Conservation (phyloP, 2,329 filamentous ascomycete genomes). For the Ophiobolus disseminans region DNA sequence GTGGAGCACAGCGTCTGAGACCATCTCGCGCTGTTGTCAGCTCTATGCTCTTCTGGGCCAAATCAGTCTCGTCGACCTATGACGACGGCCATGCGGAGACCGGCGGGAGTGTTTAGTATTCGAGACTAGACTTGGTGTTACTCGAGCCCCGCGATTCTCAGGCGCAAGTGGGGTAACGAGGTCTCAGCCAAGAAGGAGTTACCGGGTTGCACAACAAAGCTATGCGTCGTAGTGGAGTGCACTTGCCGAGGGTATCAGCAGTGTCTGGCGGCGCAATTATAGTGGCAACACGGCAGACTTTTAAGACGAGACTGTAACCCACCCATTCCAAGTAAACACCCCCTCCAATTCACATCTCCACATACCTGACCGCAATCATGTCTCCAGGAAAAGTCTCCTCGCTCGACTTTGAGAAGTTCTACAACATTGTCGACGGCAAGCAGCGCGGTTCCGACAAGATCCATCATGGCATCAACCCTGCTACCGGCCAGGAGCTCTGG, state of each 20-base stretch:
- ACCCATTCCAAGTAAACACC: background rate
- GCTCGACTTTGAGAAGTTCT: conserved; percentile 54
- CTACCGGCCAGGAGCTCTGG: conserved; percentile 58
- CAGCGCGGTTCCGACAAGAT: conserved; percentile 51
- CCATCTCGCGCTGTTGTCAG: too few relatives aligned
- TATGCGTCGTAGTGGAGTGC: too few relatives aligned
- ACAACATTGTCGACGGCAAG: conserved; percentile 62
- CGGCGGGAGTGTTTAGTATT: too few relatives aligned
- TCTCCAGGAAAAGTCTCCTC: conserved; percentile 54
- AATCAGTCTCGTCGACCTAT: too few relatives aligned
- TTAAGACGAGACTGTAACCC: conserved; percentile 10
- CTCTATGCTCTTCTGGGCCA: too few relatives aligned
- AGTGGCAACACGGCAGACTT: conserved; percentile 1
- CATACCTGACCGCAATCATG: conserved; percentile 41
- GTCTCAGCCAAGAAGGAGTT: conserved; percentile 14
- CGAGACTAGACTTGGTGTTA: conserved; percentile 4
- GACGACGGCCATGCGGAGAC: too few relatives aligned
- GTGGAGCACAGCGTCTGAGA: too few relatives aligned
- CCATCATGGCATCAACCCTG: conserved; percentile 60
- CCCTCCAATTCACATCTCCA: background rate
- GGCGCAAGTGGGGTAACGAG: conserved; percentile 17
- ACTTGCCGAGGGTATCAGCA: conserved; percentile 11
- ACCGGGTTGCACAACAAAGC: background rate
- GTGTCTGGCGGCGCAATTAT: background rate
- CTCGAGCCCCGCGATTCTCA: conserved; percentile 24